phyloP scores from a whole-genome alignment of 1,284 basidiomycete species.

The Puccinia horiana region DNA sequence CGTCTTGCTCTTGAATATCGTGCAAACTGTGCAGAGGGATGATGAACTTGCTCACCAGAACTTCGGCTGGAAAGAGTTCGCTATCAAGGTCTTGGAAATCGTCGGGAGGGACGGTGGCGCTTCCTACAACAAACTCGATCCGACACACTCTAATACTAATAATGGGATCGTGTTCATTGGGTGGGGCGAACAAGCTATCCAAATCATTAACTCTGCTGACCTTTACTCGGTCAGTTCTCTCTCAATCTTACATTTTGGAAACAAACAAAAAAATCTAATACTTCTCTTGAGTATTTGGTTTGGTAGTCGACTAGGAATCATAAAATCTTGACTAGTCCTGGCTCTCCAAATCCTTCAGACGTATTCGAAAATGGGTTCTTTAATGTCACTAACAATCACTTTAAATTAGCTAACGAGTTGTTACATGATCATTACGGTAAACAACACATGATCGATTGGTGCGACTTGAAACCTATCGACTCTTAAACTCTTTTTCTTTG shows the following conservation, averaged over 20 bases:
- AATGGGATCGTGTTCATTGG: conserved; percentile 42
- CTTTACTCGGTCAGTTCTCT: background rate
- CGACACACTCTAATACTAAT: background rate
- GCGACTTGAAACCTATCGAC: conserved; percentile 13
- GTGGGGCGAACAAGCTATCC: conserved; percentile 30
- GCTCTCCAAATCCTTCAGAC: background rate
- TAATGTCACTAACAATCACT: conserved; percentile 14
- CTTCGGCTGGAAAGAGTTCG: conserved; percentile 35
- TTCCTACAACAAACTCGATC: background rate
- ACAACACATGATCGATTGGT: conserved; percentile 33
- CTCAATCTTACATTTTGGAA: background rate
- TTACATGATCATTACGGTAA: conserved; percentile 12
- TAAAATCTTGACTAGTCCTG: conserved; percentile 11
- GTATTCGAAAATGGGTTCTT: conserved; percentile 12
- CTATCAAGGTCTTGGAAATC: conserved; percentile 3
- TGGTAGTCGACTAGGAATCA: conserved; percentile 1
- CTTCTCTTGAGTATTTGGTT: background rate
- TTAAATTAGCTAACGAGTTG: conserved; percentile 14
- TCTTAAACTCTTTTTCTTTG: background rate
- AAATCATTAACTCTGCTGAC: background rate
- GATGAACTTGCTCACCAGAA: background rate
- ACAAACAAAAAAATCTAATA: background rate
- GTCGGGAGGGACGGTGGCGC: conserved; percentile 19
- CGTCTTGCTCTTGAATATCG: conserved; percentile 27
- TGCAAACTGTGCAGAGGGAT: conserved; percentile 19